Evolutionary conservation across 352 stramenopile species (phyloP), one percentile per base, ranked within the genome.

Genomic region (Nothophytophthora sp.): DNA sequence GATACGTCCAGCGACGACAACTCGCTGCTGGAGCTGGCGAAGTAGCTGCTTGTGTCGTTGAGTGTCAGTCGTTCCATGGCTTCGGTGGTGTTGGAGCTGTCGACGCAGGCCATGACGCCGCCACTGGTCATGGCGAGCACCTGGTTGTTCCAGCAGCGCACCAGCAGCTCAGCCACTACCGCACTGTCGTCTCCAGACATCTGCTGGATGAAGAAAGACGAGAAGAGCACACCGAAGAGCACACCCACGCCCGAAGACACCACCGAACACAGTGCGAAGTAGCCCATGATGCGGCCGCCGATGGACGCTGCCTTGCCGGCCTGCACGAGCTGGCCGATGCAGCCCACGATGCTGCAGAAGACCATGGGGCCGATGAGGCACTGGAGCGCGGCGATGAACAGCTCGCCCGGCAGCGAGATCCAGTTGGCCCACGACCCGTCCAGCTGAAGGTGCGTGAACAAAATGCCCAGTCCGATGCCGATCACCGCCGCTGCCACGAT

Each of bases 321-420:
- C 39, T 76, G 58, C 22, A 85, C 65, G 9, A 86, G 65, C 39
- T 90, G 70, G 6, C 72, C 69, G 25, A 90, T 78, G 25, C 65
- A 81, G 22, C 75, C 57, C 19, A 82, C 73, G 32, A 90, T 73
- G 24, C 64, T 84, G 69, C 75, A 86, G 39, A 86, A 86, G 5
- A 89, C 71, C 65, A 87, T 77, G n/a, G 78, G 78, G 12, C 76
- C 60, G 35, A 89, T 79, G 1, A 87, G 28, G 33, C 78, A 87
- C 54, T 73, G 81, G 48, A 86, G 67, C 8, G 78, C 75, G 6
- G 64, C 32, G 18, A 89, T 71, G 49, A 89, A 89, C 4, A 89
- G 51, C 9, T 86, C 60, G n/a, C 78, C 78, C 0, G 78, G 78
- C 23, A 89, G 49, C 10, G 64, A 65, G 57, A 89, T 65, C 75